Evolutionary conservation across 495 filamentous ascomycete species (phyloP).

Genomic region (Lasiosphaeria hispida): DNA sequence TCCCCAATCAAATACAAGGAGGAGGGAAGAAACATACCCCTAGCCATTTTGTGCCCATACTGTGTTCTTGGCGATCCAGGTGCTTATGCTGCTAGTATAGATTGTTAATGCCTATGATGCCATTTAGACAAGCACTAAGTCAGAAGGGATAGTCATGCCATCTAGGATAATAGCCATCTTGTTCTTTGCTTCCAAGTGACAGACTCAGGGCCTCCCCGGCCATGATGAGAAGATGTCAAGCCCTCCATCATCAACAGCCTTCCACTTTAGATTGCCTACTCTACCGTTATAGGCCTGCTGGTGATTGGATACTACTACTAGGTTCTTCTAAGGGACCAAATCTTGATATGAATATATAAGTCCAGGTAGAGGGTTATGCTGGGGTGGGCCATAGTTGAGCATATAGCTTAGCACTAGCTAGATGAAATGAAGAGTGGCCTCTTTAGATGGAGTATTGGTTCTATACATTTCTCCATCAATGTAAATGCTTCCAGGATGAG

Average conservation of each 20-base stretch:
- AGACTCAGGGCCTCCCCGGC: background rate
- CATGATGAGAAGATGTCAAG: background rate
- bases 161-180: background rate
- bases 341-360: too few species aligned
- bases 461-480: background rate
- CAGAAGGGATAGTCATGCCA: conserved; percentile 1
- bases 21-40: background rate
- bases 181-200: background rate
- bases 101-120: conserved; percentile 1
- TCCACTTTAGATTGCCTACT: background rate
- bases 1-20: background rate
- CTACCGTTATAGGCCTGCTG: background rate
- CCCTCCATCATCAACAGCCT: conserved; percentile 1
- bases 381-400: background rate
- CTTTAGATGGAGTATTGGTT: background rate
- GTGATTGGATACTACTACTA: too few species aligned
- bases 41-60: too few species aligned
- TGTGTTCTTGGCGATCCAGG: background rate
- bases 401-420: background rate
- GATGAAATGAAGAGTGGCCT: background rate
- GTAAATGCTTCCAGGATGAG: conserved; percentile 5
- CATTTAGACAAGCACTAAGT: background rate
- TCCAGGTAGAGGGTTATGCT: too few species aligned
- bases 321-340: too few species aligned
- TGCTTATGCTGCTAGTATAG: background rate